Base-by-base conservation (phyloP, 192 early-diverging fungal species). In the Globomyces pollinis-pini region DNA sequence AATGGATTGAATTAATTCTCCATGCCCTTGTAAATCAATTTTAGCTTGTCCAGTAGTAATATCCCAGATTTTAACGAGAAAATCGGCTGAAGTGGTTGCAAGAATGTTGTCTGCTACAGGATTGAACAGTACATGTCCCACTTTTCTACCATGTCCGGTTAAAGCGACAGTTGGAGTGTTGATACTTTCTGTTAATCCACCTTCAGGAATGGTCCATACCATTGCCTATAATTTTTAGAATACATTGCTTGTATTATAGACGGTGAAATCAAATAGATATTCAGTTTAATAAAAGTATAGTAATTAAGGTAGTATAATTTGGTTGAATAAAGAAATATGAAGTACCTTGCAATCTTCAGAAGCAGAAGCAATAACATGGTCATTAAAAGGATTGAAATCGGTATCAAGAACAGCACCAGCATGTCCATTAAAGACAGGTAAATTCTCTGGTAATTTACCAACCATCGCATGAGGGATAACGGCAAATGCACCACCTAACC, bases 81-180 rank as follows among this genome's bases (percentile, higher is more conserved):
- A 70, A 71, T 96, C 94, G 5, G 91, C 85, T 51, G 88, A 89
- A 43, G 92, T 80, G 24, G 88, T 89, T 3, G 91, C 85, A 42
- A 99, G 74, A 8, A 99, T 85, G 65, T 93, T 93, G 43, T 92
- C 90, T 13, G 96, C 96, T 0, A 85, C 85, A 20, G 96, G 96
- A 74, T 99, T 92, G 81, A 96, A 99, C 38, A 87, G 69, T 24
- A 98, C 95, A 63, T 99, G 95, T n/a, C 95, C 96, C 31, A 99
- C 96, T 69, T 84, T 84, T 63, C 86, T 63, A 8, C 83, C 88
- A 59, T 97, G 94, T 0, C 93, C 91, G 31, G 63, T 81, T 33
- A 99, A 76, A 42, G 88, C 88, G 39, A 83, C 67, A 33, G 88
- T 70, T 31, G 96, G 94, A 43, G 83, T 73, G 38, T 87, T 81